phyloP scores from a whole-genome alignment of 331 rosid species.

The Cydonia oblonga region DNA sequence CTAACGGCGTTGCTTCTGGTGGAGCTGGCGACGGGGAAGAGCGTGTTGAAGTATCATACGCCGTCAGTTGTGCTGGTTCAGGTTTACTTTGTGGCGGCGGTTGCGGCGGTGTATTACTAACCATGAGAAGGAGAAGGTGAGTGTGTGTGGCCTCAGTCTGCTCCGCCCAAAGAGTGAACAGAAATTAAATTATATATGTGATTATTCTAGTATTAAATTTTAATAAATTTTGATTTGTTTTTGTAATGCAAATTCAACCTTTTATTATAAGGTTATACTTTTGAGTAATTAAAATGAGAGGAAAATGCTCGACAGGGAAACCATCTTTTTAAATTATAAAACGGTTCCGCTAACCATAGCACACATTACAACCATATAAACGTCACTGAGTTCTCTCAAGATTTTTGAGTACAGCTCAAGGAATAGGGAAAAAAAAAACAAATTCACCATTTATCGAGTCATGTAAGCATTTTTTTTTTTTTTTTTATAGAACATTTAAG shows the following conservation, averaged over 20 bases:
- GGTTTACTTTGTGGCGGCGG: conserved; percentile 72
- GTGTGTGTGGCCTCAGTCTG: conserved; percentile 64
- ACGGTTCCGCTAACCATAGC: too few species aligned
- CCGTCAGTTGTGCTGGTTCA: conserved; percentile 52
- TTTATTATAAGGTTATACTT: too few species aligned
- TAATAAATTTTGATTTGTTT: not conserved
- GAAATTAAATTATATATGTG: not conserved
- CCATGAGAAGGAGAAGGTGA: conserved; percentile 67
- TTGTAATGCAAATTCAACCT: not conserved
- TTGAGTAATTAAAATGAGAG: too few species aligned
- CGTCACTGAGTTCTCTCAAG: too few species aligned
- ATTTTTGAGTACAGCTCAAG: too few species aligned
- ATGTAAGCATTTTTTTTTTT: too few species aligned
- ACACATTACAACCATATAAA: too few species aligned
- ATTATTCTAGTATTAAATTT: not conserved
- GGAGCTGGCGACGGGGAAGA: conserved; percentile 76
- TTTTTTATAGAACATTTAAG: too few species aligned
- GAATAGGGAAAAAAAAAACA: too few species aligned
- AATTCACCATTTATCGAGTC: too few species aligned
- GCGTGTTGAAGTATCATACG: conserved; percentile 57
- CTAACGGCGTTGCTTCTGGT: conserved; percentile 61
- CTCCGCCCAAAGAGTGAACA: not conserved
- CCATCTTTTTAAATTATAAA: too few species aligned
- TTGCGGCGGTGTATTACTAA: conserved; percentile 41
- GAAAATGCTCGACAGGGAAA: too few species aligned